Evolutionary conservation across 2,329 filamentous ascomycete species (phyloP).

Genomic region (Eurotiales sp.): DNA sequence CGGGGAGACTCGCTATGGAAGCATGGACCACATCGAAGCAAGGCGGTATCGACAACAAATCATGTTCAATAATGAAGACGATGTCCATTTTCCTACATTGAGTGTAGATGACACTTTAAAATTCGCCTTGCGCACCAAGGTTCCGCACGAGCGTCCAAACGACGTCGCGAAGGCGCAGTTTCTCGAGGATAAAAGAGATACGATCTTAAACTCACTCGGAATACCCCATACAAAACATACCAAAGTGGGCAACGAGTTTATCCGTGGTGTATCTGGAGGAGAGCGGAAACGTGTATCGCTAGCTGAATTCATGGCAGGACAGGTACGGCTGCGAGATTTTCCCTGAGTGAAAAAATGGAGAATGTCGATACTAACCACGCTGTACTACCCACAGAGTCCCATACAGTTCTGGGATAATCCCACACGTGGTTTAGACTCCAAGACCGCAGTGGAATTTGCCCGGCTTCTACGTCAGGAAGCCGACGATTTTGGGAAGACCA

Average conservation of each 20-base stretch:
- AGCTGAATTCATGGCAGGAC: slow-evolving; percentile 53
- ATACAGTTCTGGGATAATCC: slow-evolving; percentile 66
- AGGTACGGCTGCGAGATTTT: slow-evolving; percentile 19
- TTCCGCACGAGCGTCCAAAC: slow-evolving; percentile 26
- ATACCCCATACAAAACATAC: slow-evolving; percentile 56
- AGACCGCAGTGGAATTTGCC: slow-evolving; percentile 58
- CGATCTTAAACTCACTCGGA: slow-evolving; percentile 31
- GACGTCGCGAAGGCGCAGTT: slow-evolving; percentile 27
- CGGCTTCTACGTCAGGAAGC: slow-evolving; percentile 59
- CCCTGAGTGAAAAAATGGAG: background rate
- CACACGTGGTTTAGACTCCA: slow-evolving; percentile 62
- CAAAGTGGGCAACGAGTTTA: slow-evolving; percentile 62
- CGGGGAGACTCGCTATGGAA: slow-evolving; percentile 52
- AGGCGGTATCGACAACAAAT: slow-evolving; percentile 43
- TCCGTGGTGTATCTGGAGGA: slow-evolving; percentile 64
- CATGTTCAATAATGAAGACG: slow-evolving; percentile 73
- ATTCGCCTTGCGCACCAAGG: slow-evolving; percentile 60
- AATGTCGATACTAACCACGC: background rate
- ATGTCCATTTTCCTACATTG: slow-evolving; percentile 70
- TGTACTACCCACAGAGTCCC: slow-evolving; percentile 27
- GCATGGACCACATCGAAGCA: slow-evolving; percentile 46
- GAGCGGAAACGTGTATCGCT: slow-evolving; percentile 67
- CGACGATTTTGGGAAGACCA: slow-evolving; percentile 54
- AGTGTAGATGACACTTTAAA: slow-evolving; percentile 70
- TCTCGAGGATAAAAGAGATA: slow-evolving; percentile 28